phyloP scores from a whole-genome alignment of 345 rosid species.

The Noccaea caerulescens region DNA sequence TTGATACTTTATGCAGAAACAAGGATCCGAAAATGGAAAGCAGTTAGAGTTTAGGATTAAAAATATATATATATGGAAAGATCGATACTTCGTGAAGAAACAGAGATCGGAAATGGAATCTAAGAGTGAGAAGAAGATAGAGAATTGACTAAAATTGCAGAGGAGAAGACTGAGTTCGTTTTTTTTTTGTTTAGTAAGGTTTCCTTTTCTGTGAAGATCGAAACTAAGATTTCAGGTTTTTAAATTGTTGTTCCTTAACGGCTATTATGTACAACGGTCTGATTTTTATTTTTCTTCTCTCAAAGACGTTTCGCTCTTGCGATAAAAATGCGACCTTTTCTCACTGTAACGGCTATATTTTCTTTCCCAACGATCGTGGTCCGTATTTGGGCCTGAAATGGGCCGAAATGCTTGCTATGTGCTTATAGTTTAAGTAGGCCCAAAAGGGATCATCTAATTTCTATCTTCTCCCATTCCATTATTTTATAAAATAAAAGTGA shows the following conservation, averaged over 20 bases:
- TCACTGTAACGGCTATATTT: slow-evolving; percentile 41
- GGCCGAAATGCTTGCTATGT: neutral
- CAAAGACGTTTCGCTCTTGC: slow-evolving; percentile 17
- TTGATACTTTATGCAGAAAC: slow-evolving; percentile 7
- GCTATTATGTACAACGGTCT: slow-evolving; percentile 62
- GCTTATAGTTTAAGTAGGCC: neutral
- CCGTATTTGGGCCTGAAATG: slow-evolving; percentile 19
- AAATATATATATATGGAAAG: neutral
- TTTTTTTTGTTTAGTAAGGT: slow-evolving; percentile 10
- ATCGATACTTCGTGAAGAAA: neutral
- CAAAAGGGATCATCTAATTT: neutral
- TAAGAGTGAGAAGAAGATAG: slow-evolving; percentile 21
- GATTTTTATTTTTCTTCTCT: slow-evolving; percentile 38
- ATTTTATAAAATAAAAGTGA: neutral
- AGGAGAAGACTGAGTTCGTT: slow-evolving; percentile 1
- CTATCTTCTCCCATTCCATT: neutral
- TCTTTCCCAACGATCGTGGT: neutral
- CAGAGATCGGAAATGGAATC: neutral
- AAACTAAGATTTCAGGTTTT: slow-evolving; percentile 38
- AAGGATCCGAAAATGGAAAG: slow-evolving; percentile 34
- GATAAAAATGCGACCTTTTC: slow-evolving; percentile 5
- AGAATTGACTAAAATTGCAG: slow-evolving; percentile 33
- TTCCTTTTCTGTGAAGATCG: slow-evolving; percentile 24
- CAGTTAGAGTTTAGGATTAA: neutral
- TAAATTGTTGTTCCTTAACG: slow-evolving; percentile 51